Evolutionary conservation across 2,329 filamentous ascomycete species (phyloP).

Genomic region (Apiospora phragmitis): DNA sequence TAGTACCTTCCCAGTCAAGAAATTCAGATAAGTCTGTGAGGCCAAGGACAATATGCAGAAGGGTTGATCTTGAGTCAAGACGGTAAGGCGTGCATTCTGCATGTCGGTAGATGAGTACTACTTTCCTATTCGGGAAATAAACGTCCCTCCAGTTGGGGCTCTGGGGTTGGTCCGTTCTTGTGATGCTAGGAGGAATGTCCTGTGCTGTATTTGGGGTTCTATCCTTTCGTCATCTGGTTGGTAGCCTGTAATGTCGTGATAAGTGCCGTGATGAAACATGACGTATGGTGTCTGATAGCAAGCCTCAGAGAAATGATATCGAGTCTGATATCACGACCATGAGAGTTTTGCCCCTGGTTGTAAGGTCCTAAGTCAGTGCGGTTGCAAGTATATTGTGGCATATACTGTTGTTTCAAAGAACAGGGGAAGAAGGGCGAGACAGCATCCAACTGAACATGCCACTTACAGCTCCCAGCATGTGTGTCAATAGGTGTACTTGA

Average conservation of each 20-base stretch:
- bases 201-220: background rate
- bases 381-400: background rate
- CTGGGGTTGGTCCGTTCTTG: background rate
- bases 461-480: no score
- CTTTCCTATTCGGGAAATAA: background rate
- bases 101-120: background rate
- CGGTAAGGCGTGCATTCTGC: background rate
- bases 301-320: no score
- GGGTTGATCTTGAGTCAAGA: background rate
- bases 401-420: no score
- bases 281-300: background rate
- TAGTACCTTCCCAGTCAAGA: background rate
- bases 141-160: background rate
- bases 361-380: no score
- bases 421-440: no score
- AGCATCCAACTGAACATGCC: no score
- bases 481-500: no score
- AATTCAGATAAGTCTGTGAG: background rate
- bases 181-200: background rate
- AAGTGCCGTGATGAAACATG: background rate
- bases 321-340: background rate
- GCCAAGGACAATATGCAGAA: background rate
- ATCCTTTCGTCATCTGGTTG: background rate
- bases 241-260: background rate
- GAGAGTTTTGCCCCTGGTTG: accelerated